Conservation (phyloP, 148 eudicot genomes). For the Amaranthus hypochondriacus region DNA sequence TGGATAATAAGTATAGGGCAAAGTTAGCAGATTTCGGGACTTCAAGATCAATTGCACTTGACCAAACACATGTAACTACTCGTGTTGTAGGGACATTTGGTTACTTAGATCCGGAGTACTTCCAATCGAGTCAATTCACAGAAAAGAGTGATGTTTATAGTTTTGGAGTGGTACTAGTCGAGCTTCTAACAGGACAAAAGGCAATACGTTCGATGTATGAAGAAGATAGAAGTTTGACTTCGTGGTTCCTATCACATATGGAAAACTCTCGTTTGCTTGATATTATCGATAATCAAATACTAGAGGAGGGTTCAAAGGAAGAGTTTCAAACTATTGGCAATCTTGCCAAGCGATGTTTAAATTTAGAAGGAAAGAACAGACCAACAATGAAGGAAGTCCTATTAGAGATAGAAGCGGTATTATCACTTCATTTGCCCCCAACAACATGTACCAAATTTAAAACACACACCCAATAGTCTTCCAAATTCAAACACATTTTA, state of each 20-base stretch:
- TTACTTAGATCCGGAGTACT: conserved; percentile 36
- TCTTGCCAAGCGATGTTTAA: conserved; percentile 26
- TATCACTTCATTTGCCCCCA: not conserved
- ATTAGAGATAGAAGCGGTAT: conserved; percentile 1
- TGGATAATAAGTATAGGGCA: conserved; percentile 24
- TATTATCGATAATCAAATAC: conserved; percentile 15
- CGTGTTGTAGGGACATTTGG: conserved; percentile 29
- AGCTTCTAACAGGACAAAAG: conserved; percentile 33
- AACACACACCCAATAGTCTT: not conserved
- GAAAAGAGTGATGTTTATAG: conserved; percentile 34
- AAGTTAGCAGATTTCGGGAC: conserved; percentile 26
- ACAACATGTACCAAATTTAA: not conserved
- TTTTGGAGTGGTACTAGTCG: conserved; percentile 32
- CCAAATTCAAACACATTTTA: not conserved
- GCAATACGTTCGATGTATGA: conserved; percentile 15
- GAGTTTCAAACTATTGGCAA: conserved; percentile 13
- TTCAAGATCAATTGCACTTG: conserved; percentile 18
- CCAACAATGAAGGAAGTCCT: conserved; percentile 34
- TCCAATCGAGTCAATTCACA: conserved; percentile 25
- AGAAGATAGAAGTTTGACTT: conserved; percentile 28
- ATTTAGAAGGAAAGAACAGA: conserved; percentile 26
- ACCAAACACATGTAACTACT: conserved; percentile 28
- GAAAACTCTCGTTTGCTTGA: conserved; percentile 17
- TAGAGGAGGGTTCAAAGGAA: conserved; percentile 17
- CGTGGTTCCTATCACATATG: conserved; percentile 21